Evolutionary conservation across 2,329 filamentous ascomycete genomes (phyloP), one percentile per base, ranked within the genome.

Genomic region (Clarireedia hainanense): DNA sequence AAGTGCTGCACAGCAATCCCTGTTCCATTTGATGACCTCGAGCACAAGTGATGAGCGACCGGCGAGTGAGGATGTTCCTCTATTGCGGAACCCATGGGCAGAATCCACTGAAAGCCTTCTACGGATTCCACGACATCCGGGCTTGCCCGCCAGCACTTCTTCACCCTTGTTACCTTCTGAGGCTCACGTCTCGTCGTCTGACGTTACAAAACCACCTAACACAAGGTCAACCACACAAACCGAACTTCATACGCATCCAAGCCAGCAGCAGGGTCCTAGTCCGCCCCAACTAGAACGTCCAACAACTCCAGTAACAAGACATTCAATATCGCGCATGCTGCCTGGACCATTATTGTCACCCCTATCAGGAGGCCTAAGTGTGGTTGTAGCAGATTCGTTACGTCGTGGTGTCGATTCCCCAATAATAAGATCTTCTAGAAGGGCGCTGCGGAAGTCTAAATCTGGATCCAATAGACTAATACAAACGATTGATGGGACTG

Each of bases 381-480:
- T 79, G 1, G 79, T 87, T 48, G 81, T 87, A 5, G 83, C 83
- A 7, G 83, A 87, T 60, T 78, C 81, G 23, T 72, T 86, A 26
- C 76, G 82, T n/a, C 77, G 80, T 15, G 79, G 80, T 14, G 73
- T 80, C 57, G 75, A 74, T 7, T 71, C 69, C 23, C 67, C 72
- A 37, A 69, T 71, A 24, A 64, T 62, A 46, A 62, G 61, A 52
- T 54, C 59, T 6, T 63, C 65, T 23, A 67, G 65, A 30, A 64
- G 69, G 47, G 65, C 68, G 37, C 45, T 68, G 12, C 59, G 61
- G 42, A 61, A 62, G 40, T 59, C 64, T 20, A 68, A 63, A 47
- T 68, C 67, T 34, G 62, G 62, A 15, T 62, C 61, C 9, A 61
- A 67, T 17, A 56, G 63, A 52, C 40, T 67, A 5, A 49, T 52